Percentiles rank a stretch among this genome's conserved stretches.
Conservation (phyloP, 2,329 filamentous ascomycete species). For the Hypomyces rosellus region DNA sequence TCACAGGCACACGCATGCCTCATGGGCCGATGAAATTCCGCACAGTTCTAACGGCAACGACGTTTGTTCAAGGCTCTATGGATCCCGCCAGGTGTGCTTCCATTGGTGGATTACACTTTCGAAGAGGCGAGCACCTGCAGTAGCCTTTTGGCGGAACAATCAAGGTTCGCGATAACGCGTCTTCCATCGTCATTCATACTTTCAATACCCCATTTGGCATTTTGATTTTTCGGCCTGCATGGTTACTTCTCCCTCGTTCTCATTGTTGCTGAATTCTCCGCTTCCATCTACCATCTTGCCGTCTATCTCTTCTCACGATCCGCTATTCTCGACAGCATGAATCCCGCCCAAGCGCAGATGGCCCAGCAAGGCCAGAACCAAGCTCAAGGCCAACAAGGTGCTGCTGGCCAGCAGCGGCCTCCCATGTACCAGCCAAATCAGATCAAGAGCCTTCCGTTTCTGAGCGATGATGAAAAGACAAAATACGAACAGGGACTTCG, state of each 20-base stretch:
- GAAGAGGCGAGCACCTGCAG: too few relatives aligned
- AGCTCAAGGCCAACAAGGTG: slow-evolving; percentile 19
- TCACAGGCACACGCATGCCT: too few relatives aligned
- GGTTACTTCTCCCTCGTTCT: background rate
- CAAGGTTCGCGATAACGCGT: slow-evolving; percentile 6
- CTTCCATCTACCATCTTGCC: too few relatives aligned
- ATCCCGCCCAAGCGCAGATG: slow-evolving; percentile 19
- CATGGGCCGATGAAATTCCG: slow-evolving; percentile 4
- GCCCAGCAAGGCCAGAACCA: slow-evolving; percentile 19
- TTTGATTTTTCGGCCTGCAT: background rate
- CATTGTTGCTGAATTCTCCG: background rate
- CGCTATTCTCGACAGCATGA: slow-evolving; percentile 15
- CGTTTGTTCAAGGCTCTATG: background rate
- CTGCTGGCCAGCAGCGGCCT: slow-evolving; percentile 21
- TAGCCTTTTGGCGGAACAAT: background rate
- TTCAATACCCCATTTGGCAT: background rate
- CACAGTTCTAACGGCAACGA: background rate
- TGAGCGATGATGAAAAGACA: slow-evolving; percentile 48
- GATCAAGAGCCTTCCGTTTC: slow-evolving; percentile 43
- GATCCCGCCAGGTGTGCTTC: background rate
- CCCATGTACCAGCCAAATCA: slow-evolving; percentile 46
- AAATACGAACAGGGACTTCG: slow-evolving; percentile 55
- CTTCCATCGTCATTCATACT: background rate
- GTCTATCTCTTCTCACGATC: background rate
- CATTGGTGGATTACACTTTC: slow-evolving; percentile 1